Evolutionary conservation across 495 filamentous ascomycete genomes (phyloP).

Genomic region (Aspergillus heteromorphus): DNA sequence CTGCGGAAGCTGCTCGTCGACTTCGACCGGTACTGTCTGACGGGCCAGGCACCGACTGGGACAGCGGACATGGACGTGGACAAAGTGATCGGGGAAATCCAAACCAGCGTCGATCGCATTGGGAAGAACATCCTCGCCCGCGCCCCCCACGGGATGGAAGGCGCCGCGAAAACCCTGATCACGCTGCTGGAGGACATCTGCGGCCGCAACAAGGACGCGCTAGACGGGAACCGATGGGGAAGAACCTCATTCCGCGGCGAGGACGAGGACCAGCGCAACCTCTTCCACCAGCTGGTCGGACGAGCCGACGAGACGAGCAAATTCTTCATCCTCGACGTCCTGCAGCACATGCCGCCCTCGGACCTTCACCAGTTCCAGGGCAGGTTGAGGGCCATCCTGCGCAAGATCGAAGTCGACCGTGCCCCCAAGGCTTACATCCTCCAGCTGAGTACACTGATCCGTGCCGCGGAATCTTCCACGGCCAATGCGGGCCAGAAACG

Average conservation of each 20-base stretch:
- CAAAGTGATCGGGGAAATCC: conserved; percentile 31
- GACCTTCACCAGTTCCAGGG: conserved; percentile 29
- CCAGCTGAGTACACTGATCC: conserved; percentile 27
- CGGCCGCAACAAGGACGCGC: conserved; percentile 41
- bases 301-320: conserved; percentile 29
- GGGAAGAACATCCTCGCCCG: conserved; percentile 31
- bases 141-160: conserved; percentile 33
- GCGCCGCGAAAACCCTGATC: conserved; percentile 38
- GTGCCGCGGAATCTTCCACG: conserved; percentile 23
- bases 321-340: conserved; percentile 40
- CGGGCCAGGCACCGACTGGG: conserved; percentile 23
- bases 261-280: conserved; percentile 44
- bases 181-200: conserved; percentile 39
- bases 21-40: conserved; percentile 41
- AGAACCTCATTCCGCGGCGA: conserved; percentile 35
- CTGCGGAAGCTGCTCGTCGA: conserved; percentile 30
- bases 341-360: conserved; percentile 29
- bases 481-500: conserved; percentile 31
- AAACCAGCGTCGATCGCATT: conserved; percentile 30
- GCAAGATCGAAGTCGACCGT: conserved; percentile 36
- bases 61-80: conserved; percentile 23
- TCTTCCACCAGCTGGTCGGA: conserved; percentile 46
- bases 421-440: conserved; percentile 35
- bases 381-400: conserved; percentile 30
- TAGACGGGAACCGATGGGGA: conserved; percentile 36